Base-by-base conservation (phyloP, 2,329 filamentous ascomycete genomes). In the Colletotrichum trifolii region DNA sequence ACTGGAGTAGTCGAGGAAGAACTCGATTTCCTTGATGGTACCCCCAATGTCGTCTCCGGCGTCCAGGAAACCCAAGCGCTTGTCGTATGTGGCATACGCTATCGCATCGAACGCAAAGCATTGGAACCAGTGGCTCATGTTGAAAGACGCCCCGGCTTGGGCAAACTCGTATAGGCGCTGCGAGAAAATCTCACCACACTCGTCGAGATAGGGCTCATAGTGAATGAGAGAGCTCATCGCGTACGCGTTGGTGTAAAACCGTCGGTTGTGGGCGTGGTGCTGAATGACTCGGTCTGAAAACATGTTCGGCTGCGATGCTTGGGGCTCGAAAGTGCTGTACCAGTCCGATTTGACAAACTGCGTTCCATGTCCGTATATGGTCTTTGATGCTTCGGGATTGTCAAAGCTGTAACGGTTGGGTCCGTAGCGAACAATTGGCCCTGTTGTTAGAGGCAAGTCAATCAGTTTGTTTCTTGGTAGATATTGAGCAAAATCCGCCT, bases 61-160 rank as follows among this genome's bases (percentile, higher is more conserved):
- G 33, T 84, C 80, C 0, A 86, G 72, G 58, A 85, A 83, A 0
- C 82, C 83, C 67, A 79, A 76, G 0, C 72, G 69, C 3, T 70
- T 71, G 11, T 71, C 77, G 43, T 73, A 75, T 0, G 81, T 84
- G 15, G 87, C 82, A 42, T 81, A 77, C 0, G 82, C 83, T 36
- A 87, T 84, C 1, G 85, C 82, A 54, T 85, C 81, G 46, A 83
- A 83, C 0, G 80, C 81, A 59, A 80, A 84, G 66, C 75, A 83
- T 65, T 83, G 81, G 35, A 83, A 71, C 77, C 78, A 82, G 52
- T 78, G 73, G 4, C 70, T 69, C 45, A 83, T 67, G 64, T 86
- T 75, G 3, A 85, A 67, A 0, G 65, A 57, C 4, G 73, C 13
- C 0, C 70, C 69, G 0, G 63, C 56, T 0, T 65, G 54, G 2